Evolutionary conservation across 2,329 filamentous ascomycete species (phyloP), one percentile per base, ranked within the genome.

Genomic region (Aurifilum marmelostoma): DNA sequence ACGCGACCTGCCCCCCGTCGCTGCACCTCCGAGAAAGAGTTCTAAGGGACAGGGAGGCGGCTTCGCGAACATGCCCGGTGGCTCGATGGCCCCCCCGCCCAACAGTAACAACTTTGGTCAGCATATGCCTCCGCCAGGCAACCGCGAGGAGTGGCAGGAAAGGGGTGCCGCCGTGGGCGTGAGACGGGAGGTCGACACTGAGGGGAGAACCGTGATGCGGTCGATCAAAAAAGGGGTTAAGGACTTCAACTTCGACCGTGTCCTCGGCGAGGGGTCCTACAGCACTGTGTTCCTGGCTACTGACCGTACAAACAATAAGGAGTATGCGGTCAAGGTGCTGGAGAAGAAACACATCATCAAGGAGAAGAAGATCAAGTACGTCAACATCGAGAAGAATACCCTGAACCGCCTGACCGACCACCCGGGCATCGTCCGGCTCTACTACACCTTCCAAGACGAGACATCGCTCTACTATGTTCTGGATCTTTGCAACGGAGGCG

Each of bases 281-380:
- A 98, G 95, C 76, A 97, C 94, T 11, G 96, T 99, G 50, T 89
- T 96, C 72, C 89, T 96, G 65, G 96, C 94, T 50, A 97, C 94
- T 4, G 96, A 99, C 79, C 90, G 95, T 50, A 47, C 71, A 93
- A 97, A 79, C 97, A 93, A 1, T 83, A 97, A 97, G 76, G 95
- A 99, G 79, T 98, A 98, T 77, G 96, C 96, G 34, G 94, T 99
- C 81, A 99, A 99, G 79, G 95, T 99, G 21, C 87, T 99, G 61
- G 96, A 99, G 81, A 99, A 99, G 82, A 89, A 94, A 75, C 96
- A 99, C 79, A 99, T 99, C 77, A 99, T 99, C 84, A 99, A 98
- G 81, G 96, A 99, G 82, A 98, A 97, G 81, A 99, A 99, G 85
- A 97, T 99, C 76, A 99, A 99, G 85, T 99, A 99, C 77, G 96